Base-by-base conservation (phyloP, 2,329 filamentous ascomycete genomes). In the Phialophora chinensis region DNA sequence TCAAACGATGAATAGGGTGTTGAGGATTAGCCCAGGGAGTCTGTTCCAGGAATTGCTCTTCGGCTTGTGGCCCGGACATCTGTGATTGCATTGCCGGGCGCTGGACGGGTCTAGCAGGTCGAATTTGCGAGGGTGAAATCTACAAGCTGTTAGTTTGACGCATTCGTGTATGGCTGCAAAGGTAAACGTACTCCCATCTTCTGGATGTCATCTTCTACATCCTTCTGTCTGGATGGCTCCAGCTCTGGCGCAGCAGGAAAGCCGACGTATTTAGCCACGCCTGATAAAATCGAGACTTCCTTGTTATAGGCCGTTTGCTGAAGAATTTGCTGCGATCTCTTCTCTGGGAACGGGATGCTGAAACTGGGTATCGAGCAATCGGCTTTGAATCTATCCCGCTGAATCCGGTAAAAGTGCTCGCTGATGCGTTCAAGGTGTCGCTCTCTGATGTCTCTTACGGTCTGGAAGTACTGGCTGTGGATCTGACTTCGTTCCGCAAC, bases 161-260 rank as follows among this genome's bases (percentile, higher is more conserved):
- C 29, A 14, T 25, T 35, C 20, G 3, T 29, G 7, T 38, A 10
- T 14, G 44, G 10, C 12, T n/a, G 14, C 27, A 14, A 35, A 14
- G 7, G 44, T n/a, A 63, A 72, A 85, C 89, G 83, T 82, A 97
- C 93, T 75, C 91, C 90, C 84, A 99, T 97, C 72, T 90, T 90
- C 76, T 91, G 89, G 70, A 98, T 83, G 79, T 99, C 95, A 58
- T 94, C 90, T 63, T 97, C 92, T 55, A 95, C 80, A 74, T 97
- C 92, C 11, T 86, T 82, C 25, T 85, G 79, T 44, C 90, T 89
- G 29, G 91, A 91, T 50, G 91, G 86, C 65, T 84, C 84, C 79
- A 99, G 90, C 38, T 91, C 85, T 23, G 95, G 95, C n/a, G 93
- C 95, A 35, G 94, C 93, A 42, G 95, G 95, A 79, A 99, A 99